Conservation (phyloP, 2,329 filamentous ascomycete species). For the Botrytis elliptica region DNA sequence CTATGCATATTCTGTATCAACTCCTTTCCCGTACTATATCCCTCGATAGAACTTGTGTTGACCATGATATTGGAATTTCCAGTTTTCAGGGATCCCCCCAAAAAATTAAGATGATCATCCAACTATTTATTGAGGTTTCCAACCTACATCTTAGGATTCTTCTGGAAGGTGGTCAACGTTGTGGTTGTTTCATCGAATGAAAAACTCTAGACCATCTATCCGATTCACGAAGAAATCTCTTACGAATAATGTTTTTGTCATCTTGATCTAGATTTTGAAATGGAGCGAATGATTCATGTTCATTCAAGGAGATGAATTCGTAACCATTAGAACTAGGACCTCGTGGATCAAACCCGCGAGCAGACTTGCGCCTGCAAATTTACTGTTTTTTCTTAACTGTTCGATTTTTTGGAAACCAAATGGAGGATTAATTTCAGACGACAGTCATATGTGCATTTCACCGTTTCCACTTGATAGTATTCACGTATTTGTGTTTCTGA, state of each 20-base stretch:
- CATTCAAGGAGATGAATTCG: neutral
- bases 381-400: neutral
- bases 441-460: neutral
- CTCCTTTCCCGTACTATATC: neutral
- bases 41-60: neutral
- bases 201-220: neutral
- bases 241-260: neutral
- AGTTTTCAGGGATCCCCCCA: too few relatives aligned
- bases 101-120: neutral
- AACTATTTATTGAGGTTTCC: neutral
- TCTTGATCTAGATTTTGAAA: neutral
- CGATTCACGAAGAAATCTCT: neutral
- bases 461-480: neutral
- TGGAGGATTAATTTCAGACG: neutral
- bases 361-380: neutral
- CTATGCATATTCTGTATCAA: neutral
- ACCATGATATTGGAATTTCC: neutral
- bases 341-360: neutral
- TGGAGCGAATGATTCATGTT: neutral
- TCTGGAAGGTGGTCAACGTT: neutral
- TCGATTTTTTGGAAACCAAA: neutral
- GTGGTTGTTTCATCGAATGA: neutral
- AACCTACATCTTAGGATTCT: neutral
- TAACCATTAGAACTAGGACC: neutral
- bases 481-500: neutral